These are phyloP conservation scores for Heliosperma pusillum DNA, from an alignment of 148 eudicot species.

Conservation along the genomic window DNA sequence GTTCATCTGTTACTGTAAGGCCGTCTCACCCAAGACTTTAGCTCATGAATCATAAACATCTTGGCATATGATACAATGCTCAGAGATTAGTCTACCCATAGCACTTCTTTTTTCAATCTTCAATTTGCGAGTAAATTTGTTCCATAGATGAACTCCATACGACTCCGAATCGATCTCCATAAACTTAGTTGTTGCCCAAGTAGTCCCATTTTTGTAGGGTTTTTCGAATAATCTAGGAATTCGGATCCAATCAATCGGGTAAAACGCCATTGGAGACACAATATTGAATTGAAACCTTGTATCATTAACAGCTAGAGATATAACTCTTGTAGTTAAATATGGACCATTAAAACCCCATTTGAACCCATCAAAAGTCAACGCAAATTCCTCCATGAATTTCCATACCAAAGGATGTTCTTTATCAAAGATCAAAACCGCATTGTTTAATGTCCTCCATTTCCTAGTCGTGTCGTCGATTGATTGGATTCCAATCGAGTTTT, in stretches of 20 bases:
- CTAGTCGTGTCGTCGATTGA: slow-evolving; percentile 24
- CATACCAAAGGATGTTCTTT: slow-evolving; percentile 49
- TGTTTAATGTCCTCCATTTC: slow-evolving; percentile 56
- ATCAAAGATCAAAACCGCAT: slow-evolving; percentile 70
- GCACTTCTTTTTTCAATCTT: slow-evolving; percentile 59
- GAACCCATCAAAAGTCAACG: slow-evolving; percentile 50
- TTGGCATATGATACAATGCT: slow-evolving; percentile 50
- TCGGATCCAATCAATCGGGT: slow-evolving; percentile 54
- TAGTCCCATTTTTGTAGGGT: slow-evolving; percentile 18
- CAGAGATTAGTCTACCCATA: slow-evolving; percentile 46
- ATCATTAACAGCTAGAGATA: slow-evolving; percentile 9
- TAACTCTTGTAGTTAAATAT: slow-evolving; percentile 58
- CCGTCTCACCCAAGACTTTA: not conserved
- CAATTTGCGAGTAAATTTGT: slow-evolving; percentile 38
- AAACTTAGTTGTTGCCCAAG: slow-evolving; percentile 40
- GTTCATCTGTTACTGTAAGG: not conserved
- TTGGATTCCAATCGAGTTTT: slow-evolving; percentile 65
- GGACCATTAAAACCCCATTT: slow-evolving; percentile 86
- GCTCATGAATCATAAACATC: slow-evolving; percentile 18
- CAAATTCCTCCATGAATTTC: slow-evolving; percentile 66
- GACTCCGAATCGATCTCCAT: slow-evolving; percentile 26
- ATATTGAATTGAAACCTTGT: slow-evolving; percentile 33
- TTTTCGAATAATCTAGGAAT: slow-evolving; percentile 31
- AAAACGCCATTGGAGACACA: slow-evolving; percentile 55
- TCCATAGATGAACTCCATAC: slow-evolving; percentile 80